Conservation (phyloP, 345 rosid species). For the Angophora floribunda region DNA sequence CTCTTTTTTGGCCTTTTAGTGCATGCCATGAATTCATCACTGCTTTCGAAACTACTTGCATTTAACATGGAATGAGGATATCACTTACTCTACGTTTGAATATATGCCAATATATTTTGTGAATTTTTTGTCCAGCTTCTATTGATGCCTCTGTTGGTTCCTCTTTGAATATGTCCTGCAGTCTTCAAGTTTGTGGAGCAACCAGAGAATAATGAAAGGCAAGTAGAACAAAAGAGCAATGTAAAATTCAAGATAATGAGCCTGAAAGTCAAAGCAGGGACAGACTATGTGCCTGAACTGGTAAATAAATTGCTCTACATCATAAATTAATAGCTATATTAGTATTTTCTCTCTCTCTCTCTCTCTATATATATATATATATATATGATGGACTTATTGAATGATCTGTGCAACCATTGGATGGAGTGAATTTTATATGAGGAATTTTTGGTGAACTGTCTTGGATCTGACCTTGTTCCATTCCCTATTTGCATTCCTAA, state of each 20-base stretch:
- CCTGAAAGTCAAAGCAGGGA: conserved; percentile 71
- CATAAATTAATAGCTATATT: neutral
- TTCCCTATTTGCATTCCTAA: neutral
- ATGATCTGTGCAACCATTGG: neutral
- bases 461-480: neutral
- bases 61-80: neutral
- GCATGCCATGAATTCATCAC: neutral
- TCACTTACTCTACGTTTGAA: neutral
- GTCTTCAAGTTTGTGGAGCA: conserved; percentile 95
- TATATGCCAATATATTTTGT: neutral
- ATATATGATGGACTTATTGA: neutral
- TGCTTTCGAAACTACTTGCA: neutral
- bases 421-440: neutral
- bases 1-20: neutral
- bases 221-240: conserved; percentile 63
- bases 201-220: conserved; percentile 84
- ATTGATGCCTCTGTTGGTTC: neutral
- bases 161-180: conserved; percentile 5
- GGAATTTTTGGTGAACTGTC: neutral
- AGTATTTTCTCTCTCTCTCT: neutral
- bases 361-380: neutral
- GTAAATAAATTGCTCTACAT: conserved; percentile 22
- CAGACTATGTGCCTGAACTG: conserved; percentile 93
- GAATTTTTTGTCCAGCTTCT: neutral
- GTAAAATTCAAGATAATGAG: conserved; percentile 97